Conservation (phyloP, 139 green algal species). For the Klebsormidium nitens region DNA sequence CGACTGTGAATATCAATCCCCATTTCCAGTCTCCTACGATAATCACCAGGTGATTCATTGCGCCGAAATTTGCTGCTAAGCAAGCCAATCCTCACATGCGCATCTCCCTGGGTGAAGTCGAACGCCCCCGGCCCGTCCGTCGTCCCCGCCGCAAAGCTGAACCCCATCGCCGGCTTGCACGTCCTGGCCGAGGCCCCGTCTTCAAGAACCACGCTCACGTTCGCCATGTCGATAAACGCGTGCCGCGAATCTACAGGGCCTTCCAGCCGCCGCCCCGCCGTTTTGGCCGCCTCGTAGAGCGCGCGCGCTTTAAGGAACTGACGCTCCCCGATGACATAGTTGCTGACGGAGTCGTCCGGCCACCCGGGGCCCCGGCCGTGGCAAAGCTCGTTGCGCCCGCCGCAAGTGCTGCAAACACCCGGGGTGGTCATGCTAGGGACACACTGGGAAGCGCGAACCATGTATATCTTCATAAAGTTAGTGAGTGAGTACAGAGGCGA, state of each 20-base stretch:
- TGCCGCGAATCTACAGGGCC: slow-evolving; percentile 62
- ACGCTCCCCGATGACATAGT: slow-evolving; percentile 54
- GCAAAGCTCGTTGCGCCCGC: slow-evolving; percentile 52
- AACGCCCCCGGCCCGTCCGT: slow-evolving; percentile 79
- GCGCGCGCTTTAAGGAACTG: slow-evolving; percentile 55
- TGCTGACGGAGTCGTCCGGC: slow-evolving; percentile 60
- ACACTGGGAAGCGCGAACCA: no score
- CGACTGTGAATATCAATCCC: no score
- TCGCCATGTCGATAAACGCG: slow-evolving; percentile 65
- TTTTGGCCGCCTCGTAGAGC: slow-evolving; percentile 43
- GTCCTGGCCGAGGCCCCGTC: slow-evolving; percentile 40
- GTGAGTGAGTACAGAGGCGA: no score
- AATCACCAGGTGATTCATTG: no score
- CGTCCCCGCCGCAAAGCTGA: slow-evolving; percentile 79
- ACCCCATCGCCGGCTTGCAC: slow-evolving; percentile 73
- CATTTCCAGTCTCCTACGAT: no score
- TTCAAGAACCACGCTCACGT: slow-evolving; percentile 42
- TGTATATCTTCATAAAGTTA: no score
- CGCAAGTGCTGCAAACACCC: slow-evolving; percentile 67
- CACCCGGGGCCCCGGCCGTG: slow-evolving; percentile 24
- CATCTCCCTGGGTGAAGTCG: slow-evolving; percentile 75
- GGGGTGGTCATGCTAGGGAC: no score
- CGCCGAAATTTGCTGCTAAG: no score
- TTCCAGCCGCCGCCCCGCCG: slow-evolving; percentile 18
- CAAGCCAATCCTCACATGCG: slow-evolving; percentile 33